Percentiles rank a stretch among this genome's conserved stretches.
These are phyloP conservation scores for Pyrus bretschneideri DNA, from an alignment of 306 rosid species.

Conservation along the genomic window DNA sequence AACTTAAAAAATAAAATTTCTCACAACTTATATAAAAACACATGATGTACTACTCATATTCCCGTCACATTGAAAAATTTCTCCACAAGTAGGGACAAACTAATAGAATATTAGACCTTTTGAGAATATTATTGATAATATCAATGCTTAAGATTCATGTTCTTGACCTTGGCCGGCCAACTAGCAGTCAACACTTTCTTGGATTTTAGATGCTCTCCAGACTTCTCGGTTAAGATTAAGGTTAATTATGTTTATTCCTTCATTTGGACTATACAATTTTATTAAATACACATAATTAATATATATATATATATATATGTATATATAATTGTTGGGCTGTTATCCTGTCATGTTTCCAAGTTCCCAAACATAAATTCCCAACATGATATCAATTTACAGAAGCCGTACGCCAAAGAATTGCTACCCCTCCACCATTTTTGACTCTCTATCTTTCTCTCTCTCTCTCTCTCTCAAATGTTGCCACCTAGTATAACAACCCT, in stretches of 20 bases:
- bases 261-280: neutral
- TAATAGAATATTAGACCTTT: neutral
- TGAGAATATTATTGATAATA: neutral
- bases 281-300: neutral
- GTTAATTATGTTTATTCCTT: neutral
- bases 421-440: neutral
- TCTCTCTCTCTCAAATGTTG: no score
- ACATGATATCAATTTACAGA: neutral
- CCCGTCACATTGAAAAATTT: neutral
- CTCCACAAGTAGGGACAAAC: neutral
- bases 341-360: neutral
- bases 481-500: neutral
- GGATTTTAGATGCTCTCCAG: neutral
- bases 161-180: neutral
- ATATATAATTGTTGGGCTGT: neutral
- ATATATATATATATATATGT: no score
- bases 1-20: no score
- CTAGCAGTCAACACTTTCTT: neutral
- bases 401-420: neutral
- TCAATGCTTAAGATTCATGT: conserved; percentile 1
- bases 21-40: no score
- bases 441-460: neutral
- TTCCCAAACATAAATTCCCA: neutral
- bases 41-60: no score
- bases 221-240: neutral